phyloP scores from a whole-genome alignment of 225 moss, liverwort and hornwort species.

The Sphagnum contortum region DNA sequence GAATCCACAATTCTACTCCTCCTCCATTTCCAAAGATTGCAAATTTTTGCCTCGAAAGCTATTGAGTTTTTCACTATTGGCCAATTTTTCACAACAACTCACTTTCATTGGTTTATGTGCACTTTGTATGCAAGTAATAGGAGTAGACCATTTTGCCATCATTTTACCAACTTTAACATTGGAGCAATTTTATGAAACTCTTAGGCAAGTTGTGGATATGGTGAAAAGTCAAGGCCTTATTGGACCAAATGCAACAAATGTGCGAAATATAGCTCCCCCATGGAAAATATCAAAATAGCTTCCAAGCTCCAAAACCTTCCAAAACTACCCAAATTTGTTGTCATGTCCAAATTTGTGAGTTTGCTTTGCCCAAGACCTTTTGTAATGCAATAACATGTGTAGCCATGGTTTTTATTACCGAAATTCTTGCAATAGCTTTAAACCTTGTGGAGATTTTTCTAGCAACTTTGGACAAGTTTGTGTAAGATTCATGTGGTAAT shows the following conservation, averaged over 20 bases:
- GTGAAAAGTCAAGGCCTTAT: slow-evolving; percentile 62
- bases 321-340: slow-evolving; percentile 20
- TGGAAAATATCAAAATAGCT: slow-evolving; percentile 60
- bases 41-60: too few species aligned
- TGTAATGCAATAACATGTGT: slow-evolving; percentile 6
- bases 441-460: too few species aligned
- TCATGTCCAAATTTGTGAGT: slow-evolving; percentile 7
- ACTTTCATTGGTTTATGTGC: too few species aligned
- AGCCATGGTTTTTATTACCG: neutral
- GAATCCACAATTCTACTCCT: too few species aligned
- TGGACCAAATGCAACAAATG: slow-evolving; percentile 52
- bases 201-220: slow-evolving; percentile 64
- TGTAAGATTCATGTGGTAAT: too few species aligned
- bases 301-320: slow-evolving; percentile 22
- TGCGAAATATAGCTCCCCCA: slow-evolving; percentile 68
- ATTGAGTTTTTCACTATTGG: too few species aligned
- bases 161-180: slow-evolving; percentile 53
- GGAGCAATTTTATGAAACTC: slow-evolving; percentile 61
- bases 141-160: slow-evolving; percentile 58
- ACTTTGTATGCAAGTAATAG: slow-evolving; percentile 28
- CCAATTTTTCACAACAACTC: too few species aligned
- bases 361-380: slow-evolving; percentile 2
- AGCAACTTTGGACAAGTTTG: too few species aligned
- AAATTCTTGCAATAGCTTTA: too few species aligned
- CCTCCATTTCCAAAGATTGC: too few species aligned